phyloP scores from a whole-genome alignment of 768 basidiomycete species.

The Glaciozyma antarctica region DNA sequence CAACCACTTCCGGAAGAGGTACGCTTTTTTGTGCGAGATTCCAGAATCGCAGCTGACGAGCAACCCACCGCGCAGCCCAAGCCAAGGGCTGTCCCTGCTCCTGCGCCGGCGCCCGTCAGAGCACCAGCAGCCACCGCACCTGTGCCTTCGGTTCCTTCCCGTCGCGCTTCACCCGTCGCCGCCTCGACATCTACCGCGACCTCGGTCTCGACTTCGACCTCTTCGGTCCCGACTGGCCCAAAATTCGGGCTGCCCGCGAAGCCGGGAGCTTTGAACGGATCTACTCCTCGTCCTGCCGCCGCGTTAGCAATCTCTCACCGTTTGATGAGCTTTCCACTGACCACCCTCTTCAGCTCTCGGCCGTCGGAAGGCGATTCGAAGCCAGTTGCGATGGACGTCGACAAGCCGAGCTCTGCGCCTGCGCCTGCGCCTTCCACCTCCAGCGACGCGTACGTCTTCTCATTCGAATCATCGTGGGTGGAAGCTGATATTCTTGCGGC shows the following conservation, averaged over 20 bases:
- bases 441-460: not conserved
- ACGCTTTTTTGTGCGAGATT: not conserved
- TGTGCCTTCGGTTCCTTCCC: not conserved
- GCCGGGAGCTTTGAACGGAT: not conserved
- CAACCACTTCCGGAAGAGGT: not conserved
- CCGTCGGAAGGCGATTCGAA: not conserved
- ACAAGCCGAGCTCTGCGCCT: not conserved
- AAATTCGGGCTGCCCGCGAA: slow-evolving; percentile 5
- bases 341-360: not conserved
- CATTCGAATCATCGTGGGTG: not conserved
- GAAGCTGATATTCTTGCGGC: too few species aligned
- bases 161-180: not conserved
- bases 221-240: slow-evolving; percentile 10
- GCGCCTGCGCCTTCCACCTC: not conserved
- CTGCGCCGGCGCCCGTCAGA: not conserved
- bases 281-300: not conserved
- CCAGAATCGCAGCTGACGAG: not conserved
- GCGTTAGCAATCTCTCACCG: not conserved
- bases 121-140: not conserved
- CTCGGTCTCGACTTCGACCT: not conserved
- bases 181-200: not conserved
- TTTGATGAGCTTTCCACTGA: not conserved
- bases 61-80: not conserved
- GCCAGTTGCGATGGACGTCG: not conserved
- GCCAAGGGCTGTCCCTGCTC: not conserved